These are phyloP conservation scores for Xerocomellus intermedius DNA, from an alignment of 768 basidiomycete species.

Conservation along the genomic window DNA sequence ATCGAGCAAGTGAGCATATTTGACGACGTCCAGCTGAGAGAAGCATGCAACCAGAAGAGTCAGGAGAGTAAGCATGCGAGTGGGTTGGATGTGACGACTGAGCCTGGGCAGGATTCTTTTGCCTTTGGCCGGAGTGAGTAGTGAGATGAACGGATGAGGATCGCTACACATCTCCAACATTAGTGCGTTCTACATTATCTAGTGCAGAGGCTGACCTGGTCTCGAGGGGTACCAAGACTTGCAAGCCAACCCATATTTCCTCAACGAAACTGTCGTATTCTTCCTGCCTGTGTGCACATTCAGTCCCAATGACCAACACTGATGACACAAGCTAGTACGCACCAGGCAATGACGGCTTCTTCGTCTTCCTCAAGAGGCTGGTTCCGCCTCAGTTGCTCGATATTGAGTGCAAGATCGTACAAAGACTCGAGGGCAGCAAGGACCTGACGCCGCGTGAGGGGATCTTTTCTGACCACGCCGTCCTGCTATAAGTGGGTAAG, in stretches of 20 bases:
- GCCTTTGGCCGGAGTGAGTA: slow-evolving; percentile 86
- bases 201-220: slow-evolving; percentile 60
- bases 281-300: slow-evolving; percentile 45
- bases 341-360: slow-evolving; percentile 47
- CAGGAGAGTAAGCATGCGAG: slow-evolving; percentile 81
- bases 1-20: slow-evolving; percentile 72
- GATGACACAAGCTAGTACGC: slow-evolving; percentile 14
- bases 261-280: slow-evolving; percentile 60
- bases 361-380: slow-evolving; percentile 60
- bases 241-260: slow-evolving; percentile 74
- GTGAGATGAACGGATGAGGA: slow-evolving; percentile 95
- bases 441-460: slow-evolving; percentile 75
- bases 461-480: slow-evolving; percentile 63
- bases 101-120: slow-evolving; percentile 90
- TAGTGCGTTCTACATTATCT: background rate
- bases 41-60: slow-evolving; percentile 95
- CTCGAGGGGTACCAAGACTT: slow-evolving; percentile 90
- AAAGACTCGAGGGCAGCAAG: slow-evolving; percentile 78
- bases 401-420: slow-evolving; percentile 78
- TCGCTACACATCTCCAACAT: slow-evolving; percentile 46
- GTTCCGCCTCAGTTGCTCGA: slow-evolving; percentile 83
- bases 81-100: slow-evolving; percentile 74
- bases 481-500: slow-evolving; percentile 44
- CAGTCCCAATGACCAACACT: background rate
- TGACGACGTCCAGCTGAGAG: slow-evolving; percentile 88